Percentiles rank a stretch among this genome's conserved stretches.
Evolutionary conservation across 192 early-diverging fungal genomes (phyloP).

Genomic region (Chytriomyces sp.): DNA sequence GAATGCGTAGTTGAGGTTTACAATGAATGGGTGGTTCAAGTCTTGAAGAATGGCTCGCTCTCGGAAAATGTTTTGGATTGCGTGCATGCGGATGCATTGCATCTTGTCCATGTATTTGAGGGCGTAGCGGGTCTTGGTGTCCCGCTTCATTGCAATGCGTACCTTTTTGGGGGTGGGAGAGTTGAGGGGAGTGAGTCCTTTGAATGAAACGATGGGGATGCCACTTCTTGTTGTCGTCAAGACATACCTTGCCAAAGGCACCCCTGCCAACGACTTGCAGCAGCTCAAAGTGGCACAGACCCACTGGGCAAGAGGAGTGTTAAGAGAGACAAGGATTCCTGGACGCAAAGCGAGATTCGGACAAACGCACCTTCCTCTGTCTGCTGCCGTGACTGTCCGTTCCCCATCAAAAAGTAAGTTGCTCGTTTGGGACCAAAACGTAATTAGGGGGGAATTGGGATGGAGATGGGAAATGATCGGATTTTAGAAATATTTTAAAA

Average conservation of each 20-base stretch:
- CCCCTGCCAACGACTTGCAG: conserved; percentile 91
- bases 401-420: neutral
- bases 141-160: conserved; percentile 89
- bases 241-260: conserved; percentile 89
- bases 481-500: too few relatives aligned
- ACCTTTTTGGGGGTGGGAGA: neutral
- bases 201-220: too few relatives aligned
- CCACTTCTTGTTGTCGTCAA: too few relatives aligned
- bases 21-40: conserved; percentile 38
- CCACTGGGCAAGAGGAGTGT: conserved; percentile 53
- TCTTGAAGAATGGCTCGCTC: conserved; percentile 80
- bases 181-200: too few relatives aligned
- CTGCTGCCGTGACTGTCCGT: neutral
- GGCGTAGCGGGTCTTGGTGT: conserved; percentile 77
- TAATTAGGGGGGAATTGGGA: too few relatives aligned
- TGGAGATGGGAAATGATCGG: too few relatives aligned
- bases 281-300: conserved; percentile 88
- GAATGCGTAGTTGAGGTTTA: conserved; percentile 92
- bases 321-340: neutral
- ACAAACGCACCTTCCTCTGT: neutral
- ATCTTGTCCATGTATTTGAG: conserved; percentile 97
- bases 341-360: neutral
- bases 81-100: conserved; percentile 83
- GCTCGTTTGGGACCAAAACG: too few relatives aligned
- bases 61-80: conserved; percentile 87